phyloP scores from a whole-genome alignment of 805 yeast genomes.

The Saccharomycopsis sp. region DNA sequence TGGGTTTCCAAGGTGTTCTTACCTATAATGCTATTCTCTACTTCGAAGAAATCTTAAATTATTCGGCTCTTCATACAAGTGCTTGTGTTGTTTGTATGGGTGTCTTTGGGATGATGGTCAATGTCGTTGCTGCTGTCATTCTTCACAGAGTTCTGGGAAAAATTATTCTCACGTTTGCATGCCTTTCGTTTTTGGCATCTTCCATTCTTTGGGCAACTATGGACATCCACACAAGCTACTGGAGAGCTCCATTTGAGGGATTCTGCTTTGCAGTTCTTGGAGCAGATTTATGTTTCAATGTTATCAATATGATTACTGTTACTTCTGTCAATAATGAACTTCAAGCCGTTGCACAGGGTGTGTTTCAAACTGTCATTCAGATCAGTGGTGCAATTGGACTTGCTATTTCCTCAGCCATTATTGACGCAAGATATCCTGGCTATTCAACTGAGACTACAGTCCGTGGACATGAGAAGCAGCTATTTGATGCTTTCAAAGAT shows the following conservation, averaged over 20 bases:
- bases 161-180: conserved; percentile 31
- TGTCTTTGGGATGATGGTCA: conserved; percentile 36
- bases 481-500: conserved; percentile 32
- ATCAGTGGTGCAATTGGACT: conserved; percentile 37
- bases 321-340: conserved; percentile 33
- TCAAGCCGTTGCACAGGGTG: conserved; percentile 43
- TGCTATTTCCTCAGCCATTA: conserved; percentile 36
- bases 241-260: conserved; percentile 42
- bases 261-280: conserved; percentile 37
- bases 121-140: conserved; percentile 39
- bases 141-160: conserved; percentile 40
- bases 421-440: conserved; percentile 28
- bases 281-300: conserved; percentile 42
- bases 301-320: conserved; percentile 37
- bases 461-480: conserved; percentile 11
- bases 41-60: conserved; percentile 35
- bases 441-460: conserved; percentile 28
- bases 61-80: conserved; percentile 36
- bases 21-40: conserved; percentile 37
- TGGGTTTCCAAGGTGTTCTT: conserved; percentile 36
- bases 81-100: conserved; percentile 41
- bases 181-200: conserved; percentile 32
- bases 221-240: conserved; percentile 32
- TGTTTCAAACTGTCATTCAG: conserved; percentile 40
- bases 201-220: conserved; percentile 39